Base-by-base conservation (phyloP, 305 asterid species). In the Ilex paraguariensis region DNA sequence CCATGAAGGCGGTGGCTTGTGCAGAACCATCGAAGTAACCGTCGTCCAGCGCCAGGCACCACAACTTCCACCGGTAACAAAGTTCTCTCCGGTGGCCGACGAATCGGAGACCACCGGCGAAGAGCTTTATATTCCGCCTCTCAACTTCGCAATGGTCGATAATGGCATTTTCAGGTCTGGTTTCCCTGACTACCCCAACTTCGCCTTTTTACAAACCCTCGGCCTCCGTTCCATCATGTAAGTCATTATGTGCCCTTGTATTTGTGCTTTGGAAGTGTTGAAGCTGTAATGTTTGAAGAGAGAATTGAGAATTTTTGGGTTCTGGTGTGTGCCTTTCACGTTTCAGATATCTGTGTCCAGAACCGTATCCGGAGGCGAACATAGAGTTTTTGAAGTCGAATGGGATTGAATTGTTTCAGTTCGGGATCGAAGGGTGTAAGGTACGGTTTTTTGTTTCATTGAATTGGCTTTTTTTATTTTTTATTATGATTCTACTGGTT, bases 361-460 rank as follows among this genome's bases (percentile, higher is more conserved):
- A 88, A 82, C 84, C 92, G 8, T 88, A 88, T 69, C 95, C 95
- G 5, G 83, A 77, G 52, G 71, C 80, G 44, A 88, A 86, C 63
- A 62, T 81, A 67, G 88, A 82, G 73, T 88, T 88, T 74, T 79
- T 88, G 54, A 76, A 70, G 75, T 68, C 77, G 59, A 79, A 86
- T 54, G 85, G 84, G 67, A 84, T 86, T 73, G 75, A 67, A 70
- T 77, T 88, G 30, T 86, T 74, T 67, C 90, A 88, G 62, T 88
- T 88, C 63, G 96, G 92, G 66, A 86, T 88, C 36, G 96, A 88
- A 51, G 96, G 95, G 49, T 65, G 75, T 17, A 86, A 88, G 75
- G 92, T 85, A 70, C 67, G 84, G 15, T 10, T 45, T 16, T 21
- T 46, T 5, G 42, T 36, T 36, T 36, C 42, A 36, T 36, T 36